Evolutionary conservation across 2,329 filamentous ascomycete species (phyloP).

Genomic region (Colletotrichum brevisporum): DNA sequence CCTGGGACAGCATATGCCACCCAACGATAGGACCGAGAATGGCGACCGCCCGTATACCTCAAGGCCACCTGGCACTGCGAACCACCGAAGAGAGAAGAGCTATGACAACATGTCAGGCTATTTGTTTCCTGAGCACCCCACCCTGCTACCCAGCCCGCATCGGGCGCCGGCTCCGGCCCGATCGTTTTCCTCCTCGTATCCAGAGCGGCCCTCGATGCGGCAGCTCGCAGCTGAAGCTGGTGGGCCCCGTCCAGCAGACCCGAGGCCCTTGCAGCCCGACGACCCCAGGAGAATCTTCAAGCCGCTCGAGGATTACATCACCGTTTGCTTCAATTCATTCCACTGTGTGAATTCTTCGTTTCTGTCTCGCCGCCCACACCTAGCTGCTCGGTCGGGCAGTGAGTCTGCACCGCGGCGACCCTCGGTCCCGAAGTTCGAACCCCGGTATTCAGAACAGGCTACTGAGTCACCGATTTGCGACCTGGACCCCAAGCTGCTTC

Average conservation of each 20-base stretch:
- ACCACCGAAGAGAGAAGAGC: conserved; percentile 31
- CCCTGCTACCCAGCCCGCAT: conserved; percentile 51
- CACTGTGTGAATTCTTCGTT: conserved; percentile 86
- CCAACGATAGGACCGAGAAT: not conserved
- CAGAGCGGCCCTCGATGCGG: conserved; percentile 53
- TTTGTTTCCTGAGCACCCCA: conserved; percentile 56
- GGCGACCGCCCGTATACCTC: conserved; percentile 18
- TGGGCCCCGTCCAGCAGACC: conserved; percentile 30
- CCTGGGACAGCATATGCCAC: not conserved
- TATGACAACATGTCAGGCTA: conserved; percentile 37
- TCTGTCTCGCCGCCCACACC: conserved; percentile 55
- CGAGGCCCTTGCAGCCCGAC: conserved; percentile 39
- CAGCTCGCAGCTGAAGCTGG: conserved; percentile 37
- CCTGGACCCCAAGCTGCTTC: conserved; percentile 80
- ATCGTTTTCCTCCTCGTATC: conserved; percentile 62
- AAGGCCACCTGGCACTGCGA: not conserved
- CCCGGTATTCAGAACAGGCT: conserved; percentile 51
- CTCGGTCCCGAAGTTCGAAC: conserved; percentile 52
- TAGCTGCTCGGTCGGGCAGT: conserved; percentile 39
- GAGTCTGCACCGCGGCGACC: conserved; percentile 49
- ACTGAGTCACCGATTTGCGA: conserved; percentile 66
- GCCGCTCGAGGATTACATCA: conserved; percentile 83
- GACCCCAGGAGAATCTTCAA: conserved; percentile 77
- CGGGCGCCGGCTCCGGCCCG: conserved; percentile 45
- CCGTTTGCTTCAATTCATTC: conserved; percentile 76